phyloP scores from a whole-genome alignment of 805 yeast genomes.

The Metschnikowia amazonensis region DNA sequence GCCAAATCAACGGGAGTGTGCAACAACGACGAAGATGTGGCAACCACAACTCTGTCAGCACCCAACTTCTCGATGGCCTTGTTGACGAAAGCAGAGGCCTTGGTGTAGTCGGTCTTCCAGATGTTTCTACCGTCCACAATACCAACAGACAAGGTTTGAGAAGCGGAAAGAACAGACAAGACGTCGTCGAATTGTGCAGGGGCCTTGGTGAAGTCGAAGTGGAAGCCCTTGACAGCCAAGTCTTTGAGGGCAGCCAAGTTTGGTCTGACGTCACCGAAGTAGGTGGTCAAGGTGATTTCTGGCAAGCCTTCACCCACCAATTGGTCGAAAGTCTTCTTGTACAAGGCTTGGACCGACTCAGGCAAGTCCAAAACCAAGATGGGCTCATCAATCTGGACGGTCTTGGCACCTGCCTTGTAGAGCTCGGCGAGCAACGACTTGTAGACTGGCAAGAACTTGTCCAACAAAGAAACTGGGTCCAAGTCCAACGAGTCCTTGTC shows the following conservation, averaged over 20 bases:
- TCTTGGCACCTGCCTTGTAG: constrained; percentile 89
- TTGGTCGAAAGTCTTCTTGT: constrained; percentile 80
- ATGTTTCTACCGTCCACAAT: constrained; percentile 98
- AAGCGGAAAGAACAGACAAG: constrained; percentile 56
- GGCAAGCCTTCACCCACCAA: constrained; percentile 67
- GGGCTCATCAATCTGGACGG: constrained; percentile 98
- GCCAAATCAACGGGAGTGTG: constrained; percentile 98
- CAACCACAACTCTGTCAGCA: constrained; percentile 78
- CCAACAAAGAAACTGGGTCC: constrained; percentile 86
- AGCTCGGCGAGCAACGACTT: constrained; percentile 83
- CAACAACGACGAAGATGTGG: constrained; percentile 93
- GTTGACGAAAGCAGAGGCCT: constrained; percentile 77
- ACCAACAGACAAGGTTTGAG: constrained; percentile 91
- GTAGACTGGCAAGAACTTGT: constrained; percentile 90
- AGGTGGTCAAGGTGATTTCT: constrained; percentile 79
- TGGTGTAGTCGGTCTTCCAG: constrained; percentile 95
- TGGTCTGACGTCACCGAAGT: constrained; percentile 98
- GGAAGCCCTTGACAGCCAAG: constrained; percentile 92
- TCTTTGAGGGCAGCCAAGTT: constrained; percentile 85
- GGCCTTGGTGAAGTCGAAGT: constrained; percentile 92
- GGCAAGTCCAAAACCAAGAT: constrained; percentile 90
- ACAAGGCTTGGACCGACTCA: constrained; percentile 76
- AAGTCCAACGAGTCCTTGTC: constrained; percentile 96
- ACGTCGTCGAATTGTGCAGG: constrained; percentile 94
- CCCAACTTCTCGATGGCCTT: constrained; percentile 84